phyloP scores from a whole-genome alignment of 2,329 filamentous ascomycete species.

The Phyllosticta capitalensis region DNA sequence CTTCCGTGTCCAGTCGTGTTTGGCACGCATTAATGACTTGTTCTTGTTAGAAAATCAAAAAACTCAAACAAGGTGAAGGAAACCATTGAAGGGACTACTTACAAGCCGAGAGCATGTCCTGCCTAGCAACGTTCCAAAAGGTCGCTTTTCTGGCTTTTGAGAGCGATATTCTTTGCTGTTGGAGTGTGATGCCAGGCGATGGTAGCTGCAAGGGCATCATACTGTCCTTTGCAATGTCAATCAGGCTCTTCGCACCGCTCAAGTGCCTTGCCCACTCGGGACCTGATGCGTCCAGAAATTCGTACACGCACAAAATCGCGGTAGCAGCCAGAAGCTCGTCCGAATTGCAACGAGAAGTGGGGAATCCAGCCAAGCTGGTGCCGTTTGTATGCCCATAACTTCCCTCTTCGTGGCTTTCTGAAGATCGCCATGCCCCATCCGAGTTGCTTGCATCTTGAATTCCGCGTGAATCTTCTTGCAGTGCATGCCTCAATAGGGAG shows the following conservation, averaged over 20 bases:
- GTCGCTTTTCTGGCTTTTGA: slow-evolving; percentile 49
- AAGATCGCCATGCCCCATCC: slow-evolving; percentile 11
- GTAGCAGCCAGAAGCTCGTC: slow-evolving; percentile 57
- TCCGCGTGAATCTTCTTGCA: slow-evolving; percentile 23
- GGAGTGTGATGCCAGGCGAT: slow-evolving; percentile 25
- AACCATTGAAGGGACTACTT: slow-evolving; percentile 19
- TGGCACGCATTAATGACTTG: slow-evolving; percentile 50
- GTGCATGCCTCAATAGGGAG: slow-evolving; percentile 34
- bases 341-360: slow-evolving; percentile 33
- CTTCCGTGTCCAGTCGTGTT: slow-evolving; percentile 52
- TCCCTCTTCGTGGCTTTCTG: not conserved
- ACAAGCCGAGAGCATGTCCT: slow-evolving; percentile 57
- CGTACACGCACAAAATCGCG: slow-evolving; percentile 58
- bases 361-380: slow-evolving; percentile 33
- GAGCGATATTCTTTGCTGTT: slow-evolving; percentile 20
- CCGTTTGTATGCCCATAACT: slow-evolving; percentile 25
- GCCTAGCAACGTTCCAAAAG: slow-evolving; percentile 59
- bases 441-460: slow-evolving; percentile 17
- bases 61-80: not conserved
- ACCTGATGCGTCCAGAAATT: slow-evolving; percentile 56
- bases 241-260: slow-evolving; percentile 54
- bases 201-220: slow-evolving; percentile 37
- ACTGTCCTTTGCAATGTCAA: slow-evolving; percentile 45
- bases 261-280: slow-evolving; percentile 56
- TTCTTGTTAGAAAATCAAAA: not conserved